phyloP scores from a whole-genome alignment of 192 early-diverging fungal genomes.

The Podila horticola region DNA sequence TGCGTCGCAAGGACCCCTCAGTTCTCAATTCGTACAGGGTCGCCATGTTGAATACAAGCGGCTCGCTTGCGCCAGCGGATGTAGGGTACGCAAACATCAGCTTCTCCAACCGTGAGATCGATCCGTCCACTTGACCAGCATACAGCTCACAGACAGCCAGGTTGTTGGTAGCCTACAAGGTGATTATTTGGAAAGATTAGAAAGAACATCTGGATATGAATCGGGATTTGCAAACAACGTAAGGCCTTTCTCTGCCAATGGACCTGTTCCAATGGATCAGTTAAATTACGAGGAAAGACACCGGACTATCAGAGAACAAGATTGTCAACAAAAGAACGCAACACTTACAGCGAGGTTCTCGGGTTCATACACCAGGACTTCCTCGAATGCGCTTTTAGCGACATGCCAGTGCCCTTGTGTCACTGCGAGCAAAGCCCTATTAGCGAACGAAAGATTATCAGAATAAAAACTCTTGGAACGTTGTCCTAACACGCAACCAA shows the following conservation, averaged over 20 bases:
- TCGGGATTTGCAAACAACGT: neutral
- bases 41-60: conserved; percentile 60
- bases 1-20: conserved; percentile 52
- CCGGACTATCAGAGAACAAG: neutral
- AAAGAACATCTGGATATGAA: neutral
- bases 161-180: conserved; percentile 55
- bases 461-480: neutral
- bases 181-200: neutral
- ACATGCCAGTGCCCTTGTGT: conserved; percentile 55
- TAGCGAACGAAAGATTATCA: conserved; percentile 2
- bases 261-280: no score
- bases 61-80: conserved; percentile 58
- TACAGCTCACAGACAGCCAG: conserved; percentile 62
- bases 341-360: conserved; percentile 57
- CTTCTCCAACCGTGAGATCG: conserved; percentile 54
- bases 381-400: conserved; percentile 51
- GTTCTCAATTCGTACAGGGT: conserved; percentile 63
- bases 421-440: conserved; percentile 50
- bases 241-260: no score
- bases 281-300: neutral
- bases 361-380: conserved; percentile 51
- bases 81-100: conserved; percentile 52
- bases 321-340: neutral
- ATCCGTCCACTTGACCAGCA: conserved; percentile 54
- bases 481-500: neutral